Conservation (phyloP, 768 basidiomycete species). For the Mycena haematopus region DNA sequence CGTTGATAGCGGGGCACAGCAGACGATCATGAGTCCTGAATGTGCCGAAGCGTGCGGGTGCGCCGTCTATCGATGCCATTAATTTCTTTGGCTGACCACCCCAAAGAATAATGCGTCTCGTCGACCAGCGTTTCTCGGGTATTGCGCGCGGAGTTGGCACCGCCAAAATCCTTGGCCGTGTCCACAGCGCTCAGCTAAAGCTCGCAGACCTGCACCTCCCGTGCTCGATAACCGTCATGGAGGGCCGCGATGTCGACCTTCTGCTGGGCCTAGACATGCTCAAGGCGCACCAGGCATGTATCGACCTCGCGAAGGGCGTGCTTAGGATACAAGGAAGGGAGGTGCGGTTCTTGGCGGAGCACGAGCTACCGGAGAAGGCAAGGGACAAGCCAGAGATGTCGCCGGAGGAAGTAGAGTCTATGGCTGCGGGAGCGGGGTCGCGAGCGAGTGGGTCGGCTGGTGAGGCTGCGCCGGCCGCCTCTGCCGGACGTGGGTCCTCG, state of each 20-base stretch:
- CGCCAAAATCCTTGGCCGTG: conserved; percentile 90
- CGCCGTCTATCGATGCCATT: background rate
- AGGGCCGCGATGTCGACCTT: conserved; percentile 94
- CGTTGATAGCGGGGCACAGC: conserved; percentile 97
- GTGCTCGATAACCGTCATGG: conserved; percentile 95
- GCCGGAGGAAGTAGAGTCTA: conserved; percentile 30
- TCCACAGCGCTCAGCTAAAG: conserved; percentile 93
- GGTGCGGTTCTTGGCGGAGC: conserved; percentile 89
- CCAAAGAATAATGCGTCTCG: conserved; percentile 81
- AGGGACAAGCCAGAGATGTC: conserved; percentile 40
- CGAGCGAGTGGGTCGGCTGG: conserved; percentile 11
- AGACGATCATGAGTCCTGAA: conserved; percentile 95
- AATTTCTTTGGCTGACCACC: conserved; percentile 42
- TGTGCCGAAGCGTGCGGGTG: conserved; percentile 86
- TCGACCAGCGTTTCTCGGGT: conserved; percentile 87
- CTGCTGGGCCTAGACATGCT: conserved; percentile 99
- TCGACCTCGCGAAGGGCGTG: conserved; percentile 89
- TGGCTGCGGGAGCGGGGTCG: conserved; percentile 24
- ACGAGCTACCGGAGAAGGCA: conserved; percentile 89
- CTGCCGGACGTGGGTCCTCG: conserved; percentile 23
- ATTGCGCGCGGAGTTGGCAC: conserved; percentile 95
- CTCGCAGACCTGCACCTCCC: conserved; percentile 83
- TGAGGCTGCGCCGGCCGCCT: background rate
- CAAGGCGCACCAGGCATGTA: conserved; percentile 94
- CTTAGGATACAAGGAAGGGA: conserved; percentile 93